Conservation (phyloP, 805 yeast genomes). For the Zygosaccharomyces siamensis region DNA sequence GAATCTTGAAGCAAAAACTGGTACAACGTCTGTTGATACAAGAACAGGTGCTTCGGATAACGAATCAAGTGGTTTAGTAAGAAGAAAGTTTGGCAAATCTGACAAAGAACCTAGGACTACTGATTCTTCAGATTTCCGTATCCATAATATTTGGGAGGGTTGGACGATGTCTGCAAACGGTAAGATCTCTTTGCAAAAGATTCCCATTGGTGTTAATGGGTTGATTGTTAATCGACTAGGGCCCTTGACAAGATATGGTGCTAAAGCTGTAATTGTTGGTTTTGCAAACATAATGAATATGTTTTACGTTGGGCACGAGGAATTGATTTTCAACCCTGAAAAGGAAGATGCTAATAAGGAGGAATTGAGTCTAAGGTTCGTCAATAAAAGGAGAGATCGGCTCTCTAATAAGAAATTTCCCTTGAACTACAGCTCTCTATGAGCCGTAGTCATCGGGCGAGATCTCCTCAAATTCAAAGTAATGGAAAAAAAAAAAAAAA, state of each 20-base stretch:
- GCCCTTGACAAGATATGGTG: conserved; percentile 67
- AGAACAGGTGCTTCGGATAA: conserved; percentile 2
- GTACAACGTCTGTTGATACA: conserved; percentile 11
- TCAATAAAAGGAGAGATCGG: conserved; percentile 45
- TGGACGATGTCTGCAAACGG: conserved; percentile 74
- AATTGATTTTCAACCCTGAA: conserved; percentile 56
- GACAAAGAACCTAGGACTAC: not conserved
- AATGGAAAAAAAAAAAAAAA: not conserved
- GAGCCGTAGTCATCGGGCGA: not conserved
- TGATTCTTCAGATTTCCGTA: conserved; percentile 27
- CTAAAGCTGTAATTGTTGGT: conserved; percentile 67
- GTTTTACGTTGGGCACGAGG: conserved; percentile 70
- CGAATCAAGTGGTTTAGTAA: conserved; percentile 4
- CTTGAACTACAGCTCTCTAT: conserved; percentile 12
- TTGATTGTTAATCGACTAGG: conserved; percentile 53
- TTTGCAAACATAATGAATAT: conserved; percentile 72
- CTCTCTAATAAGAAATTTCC: conserved; percentile 18
- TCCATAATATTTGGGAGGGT: conserved; percentile 66
- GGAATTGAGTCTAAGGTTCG: conserved; percentile 47
- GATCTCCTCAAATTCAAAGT: not conserved
- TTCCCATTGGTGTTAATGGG: conserved; percentile 47
- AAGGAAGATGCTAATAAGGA: conserved; percentile 39
- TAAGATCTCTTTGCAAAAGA: conserved; percentile 50
- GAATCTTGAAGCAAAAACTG: conserved; percentile 6
- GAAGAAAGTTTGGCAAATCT: conserved; percentile 7